Percentiles rank a stretch among this genome's conserved stretches.
Conservation (phyloP, 352 stramenopile species). For the Peronospora farinosa region DNA sequence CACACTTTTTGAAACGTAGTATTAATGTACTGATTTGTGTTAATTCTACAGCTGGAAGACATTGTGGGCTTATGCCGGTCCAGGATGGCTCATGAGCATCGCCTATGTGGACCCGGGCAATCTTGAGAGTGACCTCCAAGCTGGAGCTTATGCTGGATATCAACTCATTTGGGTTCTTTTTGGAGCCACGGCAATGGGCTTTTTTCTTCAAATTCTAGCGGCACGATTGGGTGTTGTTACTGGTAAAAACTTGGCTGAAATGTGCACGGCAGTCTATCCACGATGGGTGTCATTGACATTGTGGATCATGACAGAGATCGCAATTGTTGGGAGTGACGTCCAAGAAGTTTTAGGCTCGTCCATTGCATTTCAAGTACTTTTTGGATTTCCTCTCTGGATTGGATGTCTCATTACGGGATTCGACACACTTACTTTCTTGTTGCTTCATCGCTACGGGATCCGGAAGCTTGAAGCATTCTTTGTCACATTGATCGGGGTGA, state of each 20-base stretch:
- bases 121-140: conserved; percentile 93
- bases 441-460: conserved; percentile 89
- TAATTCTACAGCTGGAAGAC: conserved; percentile 46
- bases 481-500: conserved; percentile 87
- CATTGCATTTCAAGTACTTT: conserved; percentile 89
- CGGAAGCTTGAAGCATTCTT: conserved; percentile 92
- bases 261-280: conserved; percentile 78
- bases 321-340: conserved; percentile 88
- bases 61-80: conserved; percentile 77
- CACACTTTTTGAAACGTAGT: conserved; percentile 3
- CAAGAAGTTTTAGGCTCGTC: conserved; percentile 90
- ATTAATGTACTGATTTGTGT: neutral
- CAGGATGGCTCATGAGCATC: conserved; percentile 90
- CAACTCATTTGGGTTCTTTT: conserved; percentile 91
- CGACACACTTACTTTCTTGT: conserved; percentile 93
- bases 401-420: conserved; percentile 85
- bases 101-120: conserved; percentile 95
- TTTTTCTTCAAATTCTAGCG: conserved; percentile 92
- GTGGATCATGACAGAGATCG: conserved; percentile 91
- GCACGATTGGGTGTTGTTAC: conserved; percentile 89
- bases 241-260: conserved; percentile 86
- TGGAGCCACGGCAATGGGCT: conserved; percentile 82
- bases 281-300: conserved; percentile 68
- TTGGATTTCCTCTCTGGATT: conserved; percentile 84
- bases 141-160: conserved; percentile 85